Percentiles rank a stretch among this genome's conserved stretches.
Evolutionary conservation across 2,329 filamentous ascomycete species (phyloP).

Genomic region (Graphilbum fragrans): DNA sequence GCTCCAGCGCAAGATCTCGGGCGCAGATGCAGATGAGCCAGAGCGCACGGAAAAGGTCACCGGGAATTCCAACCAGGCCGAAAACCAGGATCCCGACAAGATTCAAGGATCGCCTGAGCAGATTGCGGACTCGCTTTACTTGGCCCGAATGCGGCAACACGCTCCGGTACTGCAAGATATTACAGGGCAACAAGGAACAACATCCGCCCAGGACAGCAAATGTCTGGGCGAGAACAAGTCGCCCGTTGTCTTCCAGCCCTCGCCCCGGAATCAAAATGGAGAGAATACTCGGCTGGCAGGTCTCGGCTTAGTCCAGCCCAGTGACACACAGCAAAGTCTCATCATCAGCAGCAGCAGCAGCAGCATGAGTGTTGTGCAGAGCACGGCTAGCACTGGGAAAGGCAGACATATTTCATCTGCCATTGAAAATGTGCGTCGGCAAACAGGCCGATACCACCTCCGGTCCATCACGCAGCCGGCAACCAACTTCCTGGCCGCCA

Average conservation of each 20-base stretch:
- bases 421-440: not conserved
- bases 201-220: too few relatives aligned
- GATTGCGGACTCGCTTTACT: too few relatives aligned
- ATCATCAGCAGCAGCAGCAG: constrained; percentile 1
- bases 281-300: too few relatives aligned
- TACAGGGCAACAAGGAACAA: too few relatives aligned
- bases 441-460: not conserved
- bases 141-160: too few relatives aligned
- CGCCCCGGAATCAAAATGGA: not conserved
- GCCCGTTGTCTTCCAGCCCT: too few relatives aligned
- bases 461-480: constrained; percentile 4
- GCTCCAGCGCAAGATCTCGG: not conserved
- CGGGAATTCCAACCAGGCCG: too few relatives aligned
- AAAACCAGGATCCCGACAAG: too few relatives aligned
- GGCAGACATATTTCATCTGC: not conserved
- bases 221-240: too few relatives aligned
- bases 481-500: not conserved
- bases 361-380: not conserved
- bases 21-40: not conserved
- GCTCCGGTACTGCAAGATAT: too few relatives aligned
- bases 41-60: not conserved
- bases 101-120: not conserved
- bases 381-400: not conserved
- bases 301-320: not conserved
- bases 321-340: constrained; percentile 2